A percentile compares a stretch with the other conserved stretches of the same genome.
Evolutionary conservation across 2,329 filamentous ascomycete genomes (phyloP).

Genomic region (Rutstroemia sp.): DNA sequence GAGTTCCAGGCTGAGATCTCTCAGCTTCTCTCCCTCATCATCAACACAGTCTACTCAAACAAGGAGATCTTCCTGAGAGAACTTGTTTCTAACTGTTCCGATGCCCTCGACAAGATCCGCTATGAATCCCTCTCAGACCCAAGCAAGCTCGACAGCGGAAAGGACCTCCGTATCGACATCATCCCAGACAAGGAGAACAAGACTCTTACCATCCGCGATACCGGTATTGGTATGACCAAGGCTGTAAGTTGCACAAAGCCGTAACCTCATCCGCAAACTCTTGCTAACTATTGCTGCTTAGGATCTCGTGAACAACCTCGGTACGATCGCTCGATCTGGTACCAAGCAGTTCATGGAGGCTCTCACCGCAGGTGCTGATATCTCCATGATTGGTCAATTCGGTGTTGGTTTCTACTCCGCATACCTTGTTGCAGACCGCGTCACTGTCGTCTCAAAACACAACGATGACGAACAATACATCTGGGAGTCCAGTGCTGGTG

Average conservation of each 20-base stretch:
- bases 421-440: slow-evolving; percentile 96
- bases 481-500: slow-evolving; percentile 96
- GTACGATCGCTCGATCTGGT: slow-evolving; percentile 97
- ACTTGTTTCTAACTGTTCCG: slow-evolving; percentile 95
- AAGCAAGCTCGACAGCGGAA: slow-evolving; percentile 92
- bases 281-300: slow-evolving; percentile 37
- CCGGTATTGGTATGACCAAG: slow-evolving; percentile 99
- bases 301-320: slow-evolving; percentile 99
- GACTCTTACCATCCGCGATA: slow-evolving; percentile 95
- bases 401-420: slow-evolving; percentile 99
- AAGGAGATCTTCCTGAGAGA: slow-evolving; percentile 99
- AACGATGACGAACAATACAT: slow-evolving; percentile 99
- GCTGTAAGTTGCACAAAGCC: slow-evolving; percentile 58
- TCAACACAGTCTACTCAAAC: slow-evolving; percentile 99
- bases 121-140: slow-evolving; percentile 97
- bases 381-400: slow-evolving; percentile 99
- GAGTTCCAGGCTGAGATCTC: slow-evolving; percentile 99
- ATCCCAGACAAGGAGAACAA: slow-evolving; percentile 96
- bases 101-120: slow-evolving; percentile 99
- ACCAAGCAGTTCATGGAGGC: slow-evolving; percentile 99
- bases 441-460: slow-evolving; percentile 95
- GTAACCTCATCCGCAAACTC: no score
- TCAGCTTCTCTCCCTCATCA: slow-evolving; percentile 98
- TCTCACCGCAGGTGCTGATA: slow-evolving; percentile 93
- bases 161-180: slow-evolving; percentile 98